Evolutionary conservation across 257 asterid species (phyloP), one percentile per base, ranked within the genome.

Genomic region (Przewalskia tangutica): DNA sequence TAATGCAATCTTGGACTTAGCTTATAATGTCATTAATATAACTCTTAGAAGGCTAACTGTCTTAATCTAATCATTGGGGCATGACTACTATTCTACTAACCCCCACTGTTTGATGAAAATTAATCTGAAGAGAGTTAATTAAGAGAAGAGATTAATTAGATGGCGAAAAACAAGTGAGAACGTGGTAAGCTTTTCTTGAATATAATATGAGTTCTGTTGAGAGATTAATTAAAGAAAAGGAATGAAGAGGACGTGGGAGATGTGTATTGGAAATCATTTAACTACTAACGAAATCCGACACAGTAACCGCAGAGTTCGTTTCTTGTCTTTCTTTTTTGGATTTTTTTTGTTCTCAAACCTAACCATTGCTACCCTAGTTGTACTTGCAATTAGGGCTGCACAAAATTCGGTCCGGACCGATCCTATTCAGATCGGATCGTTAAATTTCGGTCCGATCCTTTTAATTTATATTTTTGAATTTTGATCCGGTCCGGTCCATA

Each of bases 171-270:
- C 77, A 40, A 68, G 89, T 84, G 76, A 90, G 91, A 91, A 89
- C 90, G 91, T 88, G 95, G 89, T 78, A 75, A 81, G 84, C 54
- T 75, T 81, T 56, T 12, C 8, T 75, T 75, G 79, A 75, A 75
- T 73, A 73, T 20, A 23, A 7, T 46, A 75, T 59, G 75, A 83
- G 82, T 67, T 83, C 9, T 56, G 42, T 80, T 42, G 9, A 17
- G 63, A 77, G 77, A 80, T 79, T 70, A 85, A 36, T 36, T 70
- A 80, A 73, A 79, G 84, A 83, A 85, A 83, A 56, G 77, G 68
- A 89, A 63, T 84, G 87, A 87, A 85, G 76, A 46, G 86, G 83
- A 84, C 91, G 92, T 90, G 80, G 90, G 85, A 79, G 85, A 86
- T 88, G 77, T 83, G 84, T 77, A 32, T 50, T 64, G 88, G 46